Conservation (phyloP, 2,329 filamentous ascomycete genomes). For the Trichoderma afroharzianum region DNA sequence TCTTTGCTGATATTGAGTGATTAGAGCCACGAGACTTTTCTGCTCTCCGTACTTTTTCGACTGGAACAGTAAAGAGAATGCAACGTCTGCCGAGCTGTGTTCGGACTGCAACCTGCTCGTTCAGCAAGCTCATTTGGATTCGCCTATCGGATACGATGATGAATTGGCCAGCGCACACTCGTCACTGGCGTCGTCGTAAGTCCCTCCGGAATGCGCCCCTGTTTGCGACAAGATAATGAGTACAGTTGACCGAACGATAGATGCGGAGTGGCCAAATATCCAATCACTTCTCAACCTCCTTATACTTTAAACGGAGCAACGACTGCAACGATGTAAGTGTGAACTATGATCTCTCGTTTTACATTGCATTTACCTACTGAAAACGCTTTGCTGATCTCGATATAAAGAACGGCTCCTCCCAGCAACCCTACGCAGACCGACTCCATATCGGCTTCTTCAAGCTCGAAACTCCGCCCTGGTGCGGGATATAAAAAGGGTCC, state of each 20-base stretch:
- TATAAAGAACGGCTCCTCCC: not conserved
- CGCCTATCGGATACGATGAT: not conserved
- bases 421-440: not conserved
- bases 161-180: not conserved
- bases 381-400: not conserved
- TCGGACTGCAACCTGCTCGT: not conserved
- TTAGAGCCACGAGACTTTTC: not conserved
- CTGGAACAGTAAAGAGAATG: not conserved
- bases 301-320: not conserved
- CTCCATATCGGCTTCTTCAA: not conserved
- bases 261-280: not conserved
- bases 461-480: not conserved
- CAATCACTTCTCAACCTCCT: not conserved
- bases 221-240: not conserved
- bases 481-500: not conserved
- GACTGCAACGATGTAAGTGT: not conserved
- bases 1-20: not conserved
- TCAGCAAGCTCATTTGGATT: not conserved
- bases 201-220: not conserved
- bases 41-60: not conserved
- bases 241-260: not conserved
- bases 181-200: not conserved
- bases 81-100: not conserved
- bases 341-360: not conserved
- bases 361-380: not conserved